Evolutionary conservation across 768 basidiomycete species (phyloP), one percentile per base, ranked within the genome.

Genomic region (Serendipita sp.): DNA sequence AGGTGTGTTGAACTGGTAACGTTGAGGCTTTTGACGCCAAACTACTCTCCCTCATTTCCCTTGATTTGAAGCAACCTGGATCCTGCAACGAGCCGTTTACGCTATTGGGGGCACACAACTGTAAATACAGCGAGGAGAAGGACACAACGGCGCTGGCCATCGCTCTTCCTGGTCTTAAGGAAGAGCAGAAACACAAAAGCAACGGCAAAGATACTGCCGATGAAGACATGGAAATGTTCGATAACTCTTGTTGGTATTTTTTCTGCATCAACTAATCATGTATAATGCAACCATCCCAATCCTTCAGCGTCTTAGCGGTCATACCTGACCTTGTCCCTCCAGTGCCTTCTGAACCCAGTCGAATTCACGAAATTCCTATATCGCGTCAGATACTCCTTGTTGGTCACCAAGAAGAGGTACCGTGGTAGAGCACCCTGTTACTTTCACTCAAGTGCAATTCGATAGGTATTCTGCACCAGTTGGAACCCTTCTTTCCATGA

Each of bases 31-130:
- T 15, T 18, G 45, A 30, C 32, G 16, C 3, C n/a, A n/a, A 15
- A 47, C 18, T 3, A 51, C 64, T 38, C 48, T 16, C 64, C 51
- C 23, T 23, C 23, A 23, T 23, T 23, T 23, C 23, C 30, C n/a
- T 15, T 41, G 10, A 4, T 60, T 83, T 70, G 76, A 78, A 41
- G 74, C 86, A 66, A 79, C 82, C 4, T 78, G 76, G 51, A 83
- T 23, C 81, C 69, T 92, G 90, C 79, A 84, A 82, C 70, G 76
- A 79, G 38, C 73, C 78, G 10, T 91, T 91, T 76, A 85, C 86
- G 16, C 75, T 92, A n/a, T 77, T 91, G 34, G 84, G 88, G 65
- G 80, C 75, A 2, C 89, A 92, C 69, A 76, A 81, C 28, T 92
- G 89, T 72, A 66, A 66, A 10, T 63, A 65, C 28, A 62, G 62